phyloP scores from a whole-genome alignment of 2,329 filamentous ascomycete species.

The Penicillium capsulatum region DNA sequence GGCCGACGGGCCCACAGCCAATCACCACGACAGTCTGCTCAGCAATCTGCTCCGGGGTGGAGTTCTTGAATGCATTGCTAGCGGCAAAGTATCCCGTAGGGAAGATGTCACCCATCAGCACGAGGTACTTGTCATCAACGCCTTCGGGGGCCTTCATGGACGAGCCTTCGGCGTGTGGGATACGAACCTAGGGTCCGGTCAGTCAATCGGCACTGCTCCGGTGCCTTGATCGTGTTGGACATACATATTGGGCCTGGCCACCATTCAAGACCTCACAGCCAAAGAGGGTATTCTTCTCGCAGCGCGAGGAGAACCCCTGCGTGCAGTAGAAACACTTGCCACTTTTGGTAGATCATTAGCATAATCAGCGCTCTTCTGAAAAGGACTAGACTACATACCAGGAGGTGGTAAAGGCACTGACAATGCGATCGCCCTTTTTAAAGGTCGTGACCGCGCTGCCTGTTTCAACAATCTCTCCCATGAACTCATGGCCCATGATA shows the following conservation, averaged over 20 bases:
- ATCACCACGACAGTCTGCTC: conserved; percentile 73
- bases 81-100: conserved; percentile 80
- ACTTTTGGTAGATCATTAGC: conserved; percentile 36
- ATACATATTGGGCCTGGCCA: conserved; percentile 71
- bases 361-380: not conserved
- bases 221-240: not conserved
- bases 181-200: conserved; percentile 51
- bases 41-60: conserved; percentile 54
- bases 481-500: conserved; percentile 78
- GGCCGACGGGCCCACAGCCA: conserved; percentile 79
- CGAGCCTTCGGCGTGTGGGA: conserved; percentile 77
- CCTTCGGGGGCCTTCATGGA: conserved; percentile 67
- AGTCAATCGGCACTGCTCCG: conserved; percentile 10
- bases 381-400: conserved; percentile 52
- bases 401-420: conserved; percentile 77
- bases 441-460: conserved; percentile 66
- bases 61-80: conserved; percentile 67
- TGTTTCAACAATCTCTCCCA: conserved; percentile 65
- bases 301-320: conserved; percentile 71
- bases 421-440: conserved; percentile 70
- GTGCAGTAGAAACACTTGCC: conserved; percentile 81
- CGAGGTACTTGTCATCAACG: conserved; percentile 68
- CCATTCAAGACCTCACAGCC: conserved; percentile 67
- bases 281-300: conserved; percentile 65
- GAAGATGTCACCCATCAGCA: conserved; percentile 92